Conservation (phyloP, 768 basidiomycete genomes). For the Mycena polygramma region DNA sequence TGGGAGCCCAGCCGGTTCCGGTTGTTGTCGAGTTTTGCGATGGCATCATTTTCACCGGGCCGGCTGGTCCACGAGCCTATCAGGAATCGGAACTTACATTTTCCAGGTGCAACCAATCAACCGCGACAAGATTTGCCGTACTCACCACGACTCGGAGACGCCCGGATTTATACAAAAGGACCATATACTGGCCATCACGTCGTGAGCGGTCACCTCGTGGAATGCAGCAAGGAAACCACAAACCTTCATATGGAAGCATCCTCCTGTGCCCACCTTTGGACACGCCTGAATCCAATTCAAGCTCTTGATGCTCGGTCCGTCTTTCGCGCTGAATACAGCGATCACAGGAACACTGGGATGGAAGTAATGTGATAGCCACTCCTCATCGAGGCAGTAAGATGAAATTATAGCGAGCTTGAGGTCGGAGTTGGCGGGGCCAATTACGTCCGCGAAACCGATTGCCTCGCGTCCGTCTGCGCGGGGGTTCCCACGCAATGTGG, state of each 20-base stretch:
- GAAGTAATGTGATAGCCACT: slow-evolving; percentile 86
- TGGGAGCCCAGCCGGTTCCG: slow-evolving; percentile 9
- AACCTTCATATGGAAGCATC: slow-evolving; percentile 88
- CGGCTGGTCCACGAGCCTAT: not conserved
- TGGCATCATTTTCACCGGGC: not conserved
- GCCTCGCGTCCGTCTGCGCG: slow-evolving; percentile 54
- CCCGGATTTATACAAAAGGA: slow-evolving; percentile 88
- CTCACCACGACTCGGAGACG: slow-evolving; percentile 84
- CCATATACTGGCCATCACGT: slow-evolving; percentile 71
- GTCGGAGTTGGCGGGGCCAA: slow-evolving; percentile 61
- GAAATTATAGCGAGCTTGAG: slow-evolving; percentile 84
- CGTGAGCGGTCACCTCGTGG: too few species aligned
- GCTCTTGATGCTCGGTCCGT: slow-evolving; percentile 62
- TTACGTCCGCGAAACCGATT: slow-evolving; percentile 16
- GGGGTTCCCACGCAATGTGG: slow-evolving; percentile 67
- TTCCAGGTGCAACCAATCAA: slow-evolving; percentile 92
- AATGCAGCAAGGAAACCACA: not conserved
- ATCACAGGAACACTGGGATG: slow-evolving; percentile 81
- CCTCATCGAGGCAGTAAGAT: slow-evolving; percentile 74
- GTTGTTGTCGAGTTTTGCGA: not conserved
- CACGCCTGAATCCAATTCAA: slow-evolving; percentile 76
- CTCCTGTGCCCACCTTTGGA: slow-evolving; percentile 72
- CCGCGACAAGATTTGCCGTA: slow-evolving; percentile 88
- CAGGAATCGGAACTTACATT: slow-evolving; percentile 65
- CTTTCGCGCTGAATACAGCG: slow-evolving; percentile 73